phyloP scores from a whole-genome alignment of 352 stramenopile species.

The Phytophthora sansomeana region DNA sequence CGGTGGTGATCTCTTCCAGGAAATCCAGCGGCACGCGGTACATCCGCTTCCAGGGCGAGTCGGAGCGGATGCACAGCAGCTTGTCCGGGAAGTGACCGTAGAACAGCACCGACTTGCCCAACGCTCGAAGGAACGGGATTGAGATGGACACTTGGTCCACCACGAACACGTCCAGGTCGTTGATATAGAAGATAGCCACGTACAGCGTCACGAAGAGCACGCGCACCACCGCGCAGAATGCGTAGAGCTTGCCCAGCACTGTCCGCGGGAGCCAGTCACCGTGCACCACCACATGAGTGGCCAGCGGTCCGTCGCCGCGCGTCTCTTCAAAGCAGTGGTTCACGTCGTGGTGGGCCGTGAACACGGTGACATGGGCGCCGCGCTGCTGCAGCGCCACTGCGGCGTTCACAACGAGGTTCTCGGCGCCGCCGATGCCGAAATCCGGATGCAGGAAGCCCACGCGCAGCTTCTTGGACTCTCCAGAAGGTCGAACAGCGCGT shows the following conservation, averaged over 20 bases:
- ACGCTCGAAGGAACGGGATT: constrained; percentile 75
- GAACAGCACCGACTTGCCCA: constrained; percentile 94
- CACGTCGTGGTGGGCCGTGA: constrained; percentile 96
- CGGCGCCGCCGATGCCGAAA: constrained; percentile 97
- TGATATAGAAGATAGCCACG: constrained; percentile 45
- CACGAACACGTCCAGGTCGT: constrained; percentile 79
- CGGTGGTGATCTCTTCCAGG: constrained; percentile 94
- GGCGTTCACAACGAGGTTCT: constrained; percentile 94
- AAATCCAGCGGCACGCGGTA: constrained; percentile 95
- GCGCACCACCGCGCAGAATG: constrained; percentile 93
- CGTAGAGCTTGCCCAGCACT: constrained; percentile 89
- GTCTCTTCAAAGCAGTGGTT: constrained; percentile 97
- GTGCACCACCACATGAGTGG: constrained; percentile 85
- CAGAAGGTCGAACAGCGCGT: constrained; percentile 12
- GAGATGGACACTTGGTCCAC: constrained; percentile 87
- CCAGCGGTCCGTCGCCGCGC: constrained; percentile 76
- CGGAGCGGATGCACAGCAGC: constrained; percentile 83
- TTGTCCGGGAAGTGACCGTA: constrained; percentile 99
- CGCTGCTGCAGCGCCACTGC: constrained; percentile 89
- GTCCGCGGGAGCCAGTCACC: constrained; percentile 95
- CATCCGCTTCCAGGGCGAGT: constrained; percentile 75
- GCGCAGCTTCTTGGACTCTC: constrained; percentile 38
- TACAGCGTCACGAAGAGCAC: constrained; percentile 93
- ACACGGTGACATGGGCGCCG: constrained; percentile 90
- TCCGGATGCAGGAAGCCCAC: constrained; percentile 98